Evolutionary conservation across 2,329 filamentous ascomycete species (phyloP).

Genomic region (Colletotrichum salicis): DNA sequence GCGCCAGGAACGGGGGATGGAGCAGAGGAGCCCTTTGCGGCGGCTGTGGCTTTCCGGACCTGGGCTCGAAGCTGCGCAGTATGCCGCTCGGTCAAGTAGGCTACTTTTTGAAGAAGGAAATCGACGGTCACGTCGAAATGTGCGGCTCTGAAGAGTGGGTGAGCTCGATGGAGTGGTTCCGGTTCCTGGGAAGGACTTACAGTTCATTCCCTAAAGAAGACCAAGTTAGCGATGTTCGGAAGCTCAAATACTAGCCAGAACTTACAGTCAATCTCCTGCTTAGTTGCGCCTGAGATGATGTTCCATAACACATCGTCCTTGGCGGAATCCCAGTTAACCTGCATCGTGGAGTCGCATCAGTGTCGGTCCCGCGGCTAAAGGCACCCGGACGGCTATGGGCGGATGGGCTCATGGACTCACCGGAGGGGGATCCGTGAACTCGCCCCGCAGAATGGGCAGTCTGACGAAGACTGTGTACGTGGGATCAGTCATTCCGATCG

Average conservation of each 20-base stretch:
- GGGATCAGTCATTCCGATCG: constrained; percentile 58
- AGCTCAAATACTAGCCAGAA: neutral
- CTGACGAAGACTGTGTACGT: constrained; percentile 83
- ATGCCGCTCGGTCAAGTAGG: constrained; percentile 92
- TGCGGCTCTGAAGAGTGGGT: constrained; percentile 64
- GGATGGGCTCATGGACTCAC: constrained; percentile 63
- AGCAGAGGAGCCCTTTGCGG: constrained; percentile 64
- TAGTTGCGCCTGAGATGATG: constrained; percentile 82
- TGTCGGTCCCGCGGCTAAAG: constrained; percentile 4
- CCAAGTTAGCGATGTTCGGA: constrained; percentile 8
- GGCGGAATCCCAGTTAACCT: constrained; percentile 88
- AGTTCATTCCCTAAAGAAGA: constrained; percentile 74
- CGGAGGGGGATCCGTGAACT: constrained; percentile 90
- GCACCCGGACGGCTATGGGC: constrained; percentile 26
- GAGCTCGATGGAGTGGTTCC: constrained; percentile 29
- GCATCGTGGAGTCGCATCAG: constrained; percentile 37
- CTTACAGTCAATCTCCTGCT: constrained; percentile 88
- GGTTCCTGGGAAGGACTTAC: constrained; percentile 58
- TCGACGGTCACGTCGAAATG: constrained; percentile 86
- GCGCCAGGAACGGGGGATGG: constrained; percentile 67
- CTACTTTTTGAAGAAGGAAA: constrained; percentile 92
- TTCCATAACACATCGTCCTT: constrained; percentile 94
- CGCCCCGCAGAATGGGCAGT: constrained; percentile 86
- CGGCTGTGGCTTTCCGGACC: constrained; percentile 78
- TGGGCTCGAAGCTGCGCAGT: constrained; percentile 90